These are phyloP conservation scores for Schrenkiella parvula DNA, from an alignment of 345 rosid species.

Conservation along the genomic window DNA sequence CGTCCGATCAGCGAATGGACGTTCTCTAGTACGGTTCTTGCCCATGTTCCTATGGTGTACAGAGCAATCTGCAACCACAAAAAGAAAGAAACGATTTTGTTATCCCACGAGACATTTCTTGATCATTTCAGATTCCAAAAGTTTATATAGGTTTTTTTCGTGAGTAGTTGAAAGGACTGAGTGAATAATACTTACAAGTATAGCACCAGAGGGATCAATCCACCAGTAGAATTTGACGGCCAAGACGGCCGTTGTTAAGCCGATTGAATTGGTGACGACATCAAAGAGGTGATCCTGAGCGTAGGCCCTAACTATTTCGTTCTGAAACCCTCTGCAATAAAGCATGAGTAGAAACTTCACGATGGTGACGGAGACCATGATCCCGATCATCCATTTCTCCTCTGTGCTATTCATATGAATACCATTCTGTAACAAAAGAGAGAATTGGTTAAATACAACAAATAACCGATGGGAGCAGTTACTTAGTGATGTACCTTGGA, in stretches of 20 bases:
- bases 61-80: too few species aligned
- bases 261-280: conserved; percentile 79
- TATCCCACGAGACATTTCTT: too few species aligned
- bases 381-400: conserved; percentile 89
- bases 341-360: conserved; percentile 69
- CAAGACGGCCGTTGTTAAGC: too few species aligned
- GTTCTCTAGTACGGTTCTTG: conserved; percentile 90
- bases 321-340: conserved; percentile 82
- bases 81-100: too few species aligned
- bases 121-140: too few species aligned
- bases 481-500: conserved; percentile 31
- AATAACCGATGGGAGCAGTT: neutral
- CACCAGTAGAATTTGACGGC: too few species aligned
- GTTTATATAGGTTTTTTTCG: too few species aligned
- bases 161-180: too few species aligned
- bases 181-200: too few species aligned
- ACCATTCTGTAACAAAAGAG: conserved; percentile 29
- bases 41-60: too few species aligned
- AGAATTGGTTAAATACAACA: neutral
- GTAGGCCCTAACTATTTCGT: conserved; percentile 94
- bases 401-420: conserved; percentile 37
- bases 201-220: conserved; percentile 98
- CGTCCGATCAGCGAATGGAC: conserved; percentile 88
- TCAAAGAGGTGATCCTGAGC: conserved; percentile 99
- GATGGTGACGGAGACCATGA: conserved; percentile 88